Evolutionary conservation across 2,329 filamentous ascomycete genomes (phyloP), one percentile per base, ranked within the genome.

Genomic region (Xylariaceae sp.): DNA sequence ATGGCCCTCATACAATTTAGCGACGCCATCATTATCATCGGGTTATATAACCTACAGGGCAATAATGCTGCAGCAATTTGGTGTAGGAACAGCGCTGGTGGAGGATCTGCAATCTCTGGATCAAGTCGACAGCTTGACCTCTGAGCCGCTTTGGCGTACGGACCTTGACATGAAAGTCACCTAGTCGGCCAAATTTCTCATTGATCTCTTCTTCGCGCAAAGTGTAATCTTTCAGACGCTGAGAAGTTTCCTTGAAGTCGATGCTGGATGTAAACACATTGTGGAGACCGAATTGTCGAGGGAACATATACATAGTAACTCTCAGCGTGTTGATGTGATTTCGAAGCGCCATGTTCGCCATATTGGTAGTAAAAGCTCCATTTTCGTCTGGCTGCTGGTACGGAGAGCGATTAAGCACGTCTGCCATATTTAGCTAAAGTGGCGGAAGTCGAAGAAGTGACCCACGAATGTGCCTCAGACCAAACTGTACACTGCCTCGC

Each of bases 291-390:
- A 95, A 97, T 56, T 97, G 90, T 9, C 84, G 76, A 24, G 93
- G 93, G 53, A 98, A 98, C 1, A 98, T 82, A 63, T 97, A 91
- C 71, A 91, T 93, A 77, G 95, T 79, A 16, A 95, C 65, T 52
- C 85, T 87, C 9, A 81, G 57, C 0, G 81, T 86, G 48, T 84
- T 76, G 11, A 64, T 57, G 2, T 69, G 55, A 52, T 77, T 67
- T 29, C 66, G 53, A 28, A 36, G 37, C 13, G 37, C 33, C 11
- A 49, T 28, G 4, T n/a, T 38, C 34, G 29, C 42, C 9, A 24
- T 29, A 4, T 45, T 43, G 4, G 38, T 34, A 1, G 30, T 33
- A 4, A 41, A 29, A 3, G 35, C 31, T 31, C 41, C 37, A 4
- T 29, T 42, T 18, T 50, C 37, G 2, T 49, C 41, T 4, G 44